Base-by-base conservation (phyloP, 495 filamentous ascomycete species). In the Staphylotrichum longicolle region DNA sequence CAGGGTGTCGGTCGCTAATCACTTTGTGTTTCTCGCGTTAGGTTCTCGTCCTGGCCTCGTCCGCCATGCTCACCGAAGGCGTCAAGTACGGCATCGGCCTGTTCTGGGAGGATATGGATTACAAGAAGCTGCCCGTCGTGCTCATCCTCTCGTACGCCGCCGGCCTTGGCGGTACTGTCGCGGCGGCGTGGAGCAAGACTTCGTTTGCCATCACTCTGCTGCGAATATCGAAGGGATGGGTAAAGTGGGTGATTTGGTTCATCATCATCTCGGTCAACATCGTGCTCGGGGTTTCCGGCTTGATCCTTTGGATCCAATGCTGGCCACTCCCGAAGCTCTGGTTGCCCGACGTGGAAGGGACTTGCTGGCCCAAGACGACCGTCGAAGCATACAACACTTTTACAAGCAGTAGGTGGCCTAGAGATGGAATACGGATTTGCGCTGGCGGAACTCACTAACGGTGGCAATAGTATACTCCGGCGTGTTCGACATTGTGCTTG, bases 251-350 rank as follows among this genome's bases (percentile, higher is more conserved):
- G 5, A 55, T 70, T 12, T 52, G 33, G 49, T 58, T 57, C 15
- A 60, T 72, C 3, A 66, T 70, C 39, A 40, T 73, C 15, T 54
- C 62, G 5, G 65, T 69, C 61, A 72, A 68, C 35, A 12, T 73
- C 14, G 49, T 52, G 7, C 32, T 52, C 2, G 49, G 33, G 12
- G 33, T 30, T 12, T 35, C 33, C 12, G 49, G 33, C 33, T 11
- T 39, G 5, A 52, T 72, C 0, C 52, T 39, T 2, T 74, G 69
- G 69, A 41, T 62, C 3, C 49, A 60, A 14, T 72, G 69, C 40
- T 58, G 42, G 1, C 62, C 51, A 5, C 35, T 54, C 0, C 35
- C 9, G 37, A 58, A 50, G 45, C 34, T 32, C 1, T 58, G 56
- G 56, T 6, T 30, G 35, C 34, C 7, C 4, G 5, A 47, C 12